A percentile compares a stretch with the other conserved stretches of the same genome.
Evolutionary conservation across 2,329 filamentous ascomycete species (phyloP).

Genomic region (Colletotrichum nymphaeae): DNA sequence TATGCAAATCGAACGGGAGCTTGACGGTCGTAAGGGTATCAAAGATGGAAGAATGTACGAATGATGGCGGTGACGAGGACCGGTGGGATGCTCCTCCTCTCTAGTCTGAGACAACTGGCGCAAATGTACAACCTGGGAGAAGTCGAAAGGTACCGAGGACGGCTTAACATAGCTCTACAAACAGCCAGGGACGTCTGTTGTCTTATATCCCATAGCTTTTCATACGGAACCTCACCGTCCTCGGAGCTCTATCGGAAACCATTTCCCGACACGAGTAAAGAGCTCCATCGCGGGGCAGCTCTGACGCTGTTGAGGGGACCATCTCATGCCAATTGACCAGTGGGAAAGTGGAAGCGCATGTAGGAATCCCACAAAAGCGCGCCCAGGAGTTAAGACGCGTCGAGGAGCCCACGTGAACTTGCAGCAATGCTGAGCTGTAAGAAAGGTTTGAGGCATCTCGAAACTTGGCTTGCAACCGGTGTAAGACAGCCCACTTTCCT

Average conservation of each 20-base stretch:
- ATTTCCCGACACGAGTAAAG: constrained; percentile 12
- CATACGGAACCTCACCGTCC: neutral
- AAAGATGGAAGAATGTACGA: neutral
- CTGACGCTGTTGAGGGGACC: constrained; percentile 4
- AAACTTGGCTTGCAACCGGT: neutral
- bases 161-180: too few species aligned
- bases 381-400: neutral
- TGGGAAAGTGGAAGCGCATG: neutral
- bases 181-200: neutral
- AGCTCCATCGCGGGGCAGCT: constrained; percentile 13
- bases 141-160: too few species aligned
- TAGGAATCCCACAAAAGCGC: neutral
- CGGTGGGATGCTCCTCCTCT: neutral
- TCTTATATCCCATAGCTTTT: neutral
- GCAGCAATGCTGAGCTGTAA: constrained; percentile 14
- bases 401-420: neutral
- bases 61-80: neutral
- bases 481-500: neutral
- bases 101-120: neutral
- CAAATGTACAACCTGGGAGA: neutral
- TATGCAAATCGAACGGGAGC: neutral
- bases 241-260: constrained; percentile 1
- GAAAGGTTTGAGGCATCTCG: constrained; percentile 3
- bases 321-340: neutral
- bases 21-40: neutral